Evolutionary conservation across 768 basidiomycete species (phyloP).

Genomic region (Pisolithus sp.): DNA sequence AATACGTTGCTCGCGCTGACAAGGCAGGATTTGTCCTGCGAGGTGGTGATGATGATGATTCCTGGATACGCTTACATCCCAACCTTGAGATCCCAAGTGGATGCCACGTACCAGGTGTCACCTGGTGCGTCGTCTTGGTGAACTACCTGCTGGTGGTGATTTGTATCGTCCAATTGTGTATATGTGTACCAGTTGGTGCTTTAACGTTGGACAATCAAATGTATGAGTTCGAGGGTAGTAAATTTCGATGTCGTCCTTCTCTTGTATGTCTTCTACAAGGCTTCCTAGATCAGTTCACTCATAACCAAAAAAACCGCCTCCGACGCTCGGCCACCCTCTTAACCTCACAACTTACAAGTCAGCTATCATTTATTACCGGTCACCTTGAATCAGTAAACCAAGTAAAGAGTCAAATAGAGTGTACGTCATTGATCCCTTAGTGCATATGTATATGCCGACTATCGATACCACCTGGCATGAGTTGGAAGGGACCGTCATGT

Average conservation of each 20-base stretch:
- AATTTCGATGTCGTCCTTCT: slow-evolving; percentile 51
- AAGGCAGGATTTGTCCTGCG: slow-evolving; percentile 33
- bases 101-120: too few relatives aligned
- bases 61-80: slow-evolving; percentile 32
- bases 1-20: slow-evolving; percentile 36
- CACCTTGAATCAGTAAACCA: too few relatives aligned
- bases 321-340: too few relatives aligned
- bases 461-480: too few relatives aligned
- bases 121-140: too few relatives aligned
- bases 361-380: too few relatives aligned
- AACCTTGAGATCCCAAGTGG: slow-evolving; percentile 11
- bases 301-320: too few relatives aligned
- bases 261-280: slow-evolving; percentile 36
- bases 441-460: too few relatives aligned
- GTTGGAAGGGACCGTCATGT: too few relatives aligned
- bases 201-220: slow-evolving; percentile 17
- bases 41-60: slow-evolving; percentile 32
- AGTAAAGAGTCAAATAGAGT: too few relatives aligned
- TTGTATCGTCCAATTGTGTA: not conserved
- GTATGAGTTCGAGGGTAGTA: slow-evolving; percentile 40
- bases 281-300: slow-evolving; percentile 21
- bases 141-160: not conserved
- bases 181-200: slow-evolving; percentile 1
- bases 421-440: too few relatives aligned
- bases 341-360: too few relatives aligned